Base-by-base conservation (phyloP, 345 rosid species). In the Chamaenerion angustifolium region DNA sequence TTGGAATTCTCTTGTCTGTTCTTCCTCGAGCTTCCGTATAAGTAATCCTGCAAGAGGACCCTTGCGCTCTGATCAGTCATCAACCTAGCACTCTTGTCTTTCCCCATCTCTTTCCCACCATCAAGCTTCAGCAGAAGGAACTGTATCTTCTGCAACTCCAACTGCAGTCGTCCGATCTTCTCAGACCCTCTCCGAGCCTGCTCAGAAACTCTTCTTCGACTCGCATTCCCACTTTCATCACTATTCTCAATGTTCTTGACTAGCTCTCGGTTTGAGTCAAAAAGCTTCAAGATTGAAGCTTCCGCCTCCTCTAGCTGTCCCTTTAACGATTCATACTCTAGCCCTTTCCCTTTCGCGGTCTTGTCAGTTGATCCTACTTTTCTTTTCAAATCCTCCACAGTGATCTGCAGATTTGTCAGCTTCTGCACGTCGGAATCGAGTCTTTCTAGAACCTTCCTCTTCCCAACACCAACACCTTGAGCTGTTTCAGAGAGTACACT, bases 101-200 rank as follows among this genome's bases (percentile, higher is more conserved):
- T 61, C 59, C 79, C 37, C 8, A 23, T 69, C 64, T 69, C 79
- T 61, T 73, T 76, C 46, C 78, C 81, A 47, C 67, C 89, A 12
- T 92, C 94, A 10, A 82, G 58, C 71, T 82, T 85, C 67, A 78
- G 48, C 42, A 93, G 57, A 45, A 88, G 64, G 64, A 74, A 75
- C 76, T 85, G 97, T 51, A 93, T 47, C 65, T 81, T 88, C 75
- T 85, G 95, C 70, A 88, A 79, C 76, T 93, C 97, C 62, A 85
- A 49, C 67, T 93, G 95, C 68, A 93, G 68, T 59, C 85, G 68
- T 15, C 94, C 88, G 10, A 82, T 78, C 76, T 76, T 88, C 74
- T 93, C 97, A 1, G 95, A 82, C 52, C 72, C 86, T 64, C 80
- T 75, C 62, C 80, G 78, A 47, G 95, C 92, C 61, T 88, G 92